phyloP scores from a whole-genome alignment of 108 stramenopile genomes.

The Schizochytrium sp. region DNA sequence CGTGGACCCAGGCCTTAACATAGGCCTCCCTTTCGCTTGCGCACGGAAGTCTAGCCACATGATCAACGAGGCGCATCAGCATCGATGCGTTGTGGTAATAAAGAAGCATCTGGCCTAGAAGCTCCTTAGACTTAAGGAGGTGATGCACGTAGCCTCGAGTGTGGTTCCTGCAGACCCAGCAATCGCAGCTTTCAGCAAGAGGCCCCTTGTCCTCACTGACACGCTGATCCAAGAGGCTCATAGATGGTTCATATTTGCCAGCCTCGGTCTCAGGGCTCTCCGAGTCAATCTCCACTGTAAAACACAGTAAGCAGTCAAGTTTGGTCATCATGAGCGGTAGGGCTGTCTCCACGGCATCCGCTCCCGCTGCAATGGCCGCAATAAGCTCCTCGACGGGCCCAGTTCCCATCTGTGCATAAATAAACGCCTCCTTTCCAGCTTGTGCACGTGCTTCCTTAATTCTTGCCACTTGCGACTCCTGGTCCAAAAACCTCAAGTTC shows the following conservation, averaged over 20 bases:
- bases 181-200: neutral
- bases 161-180: constrained; percentile 38
- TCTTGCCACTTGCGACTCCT: neutral
- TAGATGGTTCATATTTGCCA: neutral
- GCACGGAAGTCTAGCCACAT: neutral
- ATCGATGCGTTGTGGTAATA: neutral
- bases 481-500: neutral
- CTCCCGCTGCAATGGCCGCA: constrained; percentile 17
- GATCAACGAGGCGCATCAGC: neutral
- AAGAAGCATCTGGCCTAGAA: constrained; percentile 39
- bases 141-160: constrained; percentile 54
- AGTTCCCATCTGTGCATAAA: neutral
- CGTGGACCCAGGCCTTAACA: neutral
- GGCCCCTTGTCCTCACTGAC: constrained; percentile 18
- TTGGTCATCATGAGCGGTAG: constrained; percentile 28
- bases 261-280: neutral
- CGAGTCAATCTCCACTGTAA: neutral
- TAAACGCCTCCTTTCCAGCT: neutral
- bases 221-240: constrained; percentile 2
- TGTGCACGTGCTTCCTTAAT: constrained; percentile 19
- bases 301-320: neutral
- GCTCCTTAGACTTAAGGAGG: constrained; percentile 2
- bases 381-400: neutral
- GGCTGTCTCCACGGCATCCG: constrained; percentile 9
- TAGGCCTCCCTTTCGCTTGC: neutral